Base-by-base conservation (phyloP, 345 rosid species). In the Chamaenerion angustifolium region DNA sequence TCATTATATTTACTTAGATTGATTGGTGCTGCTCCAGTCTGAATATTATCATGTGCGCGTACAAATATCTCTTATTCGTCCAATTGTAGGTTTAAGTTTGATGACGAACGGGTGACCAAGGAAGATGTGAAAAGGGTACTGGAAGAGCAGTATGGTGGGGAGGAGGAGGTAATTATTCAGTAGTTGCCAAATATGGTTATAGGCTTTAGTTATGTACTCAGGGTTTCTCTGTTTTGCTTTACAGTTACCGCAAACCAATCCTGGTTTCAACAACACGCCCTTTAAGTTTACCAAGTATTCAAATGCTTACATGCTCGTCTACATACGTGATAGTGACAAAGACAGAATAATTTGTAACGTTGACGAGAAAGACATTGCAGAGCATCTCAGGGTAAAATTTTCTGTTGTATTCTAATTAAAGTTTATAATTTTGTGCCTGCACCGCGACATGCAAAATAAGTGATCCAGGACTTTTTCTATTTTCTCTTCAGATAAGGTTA, bases 121-220 rank as follows among this genome's bases (percentile, higher is more conserved):
- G 98, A 87, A 76, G 93, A 87, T 59, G 54, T 70, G 60, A 83
- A 82, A 67, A 87, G 85, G 71, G 96, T 89, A 55, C 65, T 92
- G 61, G 98, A 92, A 59, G 98, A 92, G 68, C 98, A 92, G 60
- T 92, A 92, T 75, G 98, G 98, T 46, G 98, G 98, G 54, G 98
- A 92, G 68, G 98, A 92, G 72, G 98, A 92, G 96, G 98, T 92
- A 64, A 17, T 11, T 41, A 60, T 62, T 18, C 27, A 44, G 21
- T 46, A 43, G 40, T 63, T 11, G 21, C 11, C 37, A 43, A 46
- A 23, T 14, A 11, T 46, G 54, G 23, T 31, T 11, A 18, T 49
- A 11, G 27, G 40, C 48, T 45, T 42, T 56, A 44, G 31, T 45
- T 68, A 43, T 51, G 35, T 46, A 25, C 55, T 67, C 45, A 58